Base-by-base conservation (phyloP, 192 early-diverging fungal species). In the Thamnidium elegans region DNA sequence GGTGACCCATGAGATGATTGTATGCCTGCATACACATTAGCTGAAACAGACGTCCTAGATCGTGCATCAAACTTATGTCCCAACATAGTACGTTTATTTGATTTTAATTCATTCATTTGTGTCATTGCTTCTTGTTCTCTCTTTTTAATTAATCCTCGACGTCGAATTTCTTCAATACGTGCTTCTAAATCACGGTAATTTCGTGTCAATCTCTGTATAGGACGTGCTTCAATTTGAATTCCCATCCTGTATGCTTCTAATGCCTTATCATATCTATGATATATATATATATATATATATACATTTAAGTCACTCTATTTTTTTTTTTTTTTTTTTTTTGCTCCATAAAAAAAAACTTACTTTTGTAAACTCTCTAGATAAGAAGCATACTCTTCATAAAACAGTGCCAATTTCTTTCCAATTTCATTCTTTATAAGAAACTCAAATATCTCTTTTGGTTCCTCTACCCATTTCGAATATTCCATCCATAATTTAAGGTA, bases 381-480 rank as follows among this genome's bases (percentile, higher is more conserved):
- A 8, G 13, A 20, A 14, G 58, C 58, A 26, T 59, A 59, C 2
- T 15, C 21, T 26, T 59, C 58, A 30, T 59, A 59, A 8, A 59
- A 59, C 10, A 59, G 11, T 1, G 42, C 43, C 14, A 45, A 7
- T 39, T 45, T 20, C 4, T 43, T 31, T 20, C 58, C 58, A 23
- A 59, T 59, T 2, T 44, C 58, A 2, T 45, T 8, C 2, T 13
- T 3, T 20, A 45, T 26, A 4, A 59, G 20, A 4, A 45, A 59
- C 9, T 20, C 17, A 11, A 44, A 59, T 8, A 59, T 59, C 1
- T 17, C 8, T 0, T 4, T 10, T 14, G 58, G 58, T 14, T 59
- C 39, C 4, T 43, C 42, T 0, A 45, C 43, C 58, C 43, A 45
- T 6, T 45, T 21, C 3, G 58, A 17, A 2, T 45, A 59, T 10